A percentile compares a stretch with the other conserved stretches of the same genome.
These are phyloP conservation scores for Ochetophila trinervis DNA, from an alignment of 306 rosid species.

Conservation along the genomic window DNA sequence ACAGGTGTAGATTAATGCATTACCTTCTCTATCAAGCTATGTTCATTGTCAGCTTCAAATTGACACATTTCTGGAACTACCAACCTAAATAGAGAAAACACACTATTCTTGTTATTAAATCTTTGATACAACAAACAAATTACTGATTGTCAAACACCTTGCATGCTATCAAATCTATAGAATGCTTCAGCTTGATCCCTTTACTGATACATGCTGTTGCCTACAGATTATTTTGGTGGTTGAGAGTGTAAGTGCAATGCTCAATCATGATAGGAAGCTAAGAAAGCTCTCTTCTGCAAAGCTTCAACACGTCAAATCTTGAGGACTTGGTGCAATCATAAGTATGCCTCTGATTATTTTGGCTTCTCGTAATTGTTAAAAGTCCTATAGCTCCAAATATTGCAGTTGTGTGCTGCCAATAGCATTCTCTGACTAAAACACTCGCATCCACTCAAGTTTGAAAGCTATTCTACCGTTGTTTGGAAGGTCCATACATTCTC, in stretches of 20 bases:
- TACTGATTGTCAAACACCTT: not conserved
- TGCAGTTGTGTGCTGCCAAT: not conserved
- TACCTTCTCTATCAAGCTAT: too few species aligned
- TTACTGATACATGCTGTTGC: constrained; percentile 6
- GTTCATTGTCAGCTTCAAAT: too few species aligned
- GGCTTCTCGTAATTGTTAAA: constrained; percentile 5
- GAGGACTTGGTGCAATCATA: constrained; percentile 20
- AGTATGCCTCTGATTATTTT: constrained; percentile 5
- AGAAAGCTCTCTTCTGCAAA: constrained; percentile 46
- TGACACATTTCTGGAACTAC: too few species aligned
- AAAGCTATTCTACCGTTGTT: constrained; percentile 6
- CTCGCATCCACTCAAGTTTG: constrained; percentile 15
- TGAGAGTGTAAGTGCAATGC: constrained; percentile 81
- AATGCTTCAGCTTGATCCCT: not conserved
- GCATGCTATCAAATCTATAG: not conserved
- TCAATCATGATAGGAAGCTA: constrained; percentile 80
- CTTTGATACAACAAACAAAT: not conserved
- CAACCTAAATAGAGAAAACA: too few species aligned
- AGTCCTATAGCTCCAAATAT: constrained; percentile 9
- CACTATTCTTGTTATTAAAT: not conserved
- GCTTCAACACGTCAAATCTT: constrained; percentile 47
- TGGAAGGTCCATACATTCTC: constrained; percentile 6
- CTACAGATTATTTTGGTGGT: constrained; percentile 73
- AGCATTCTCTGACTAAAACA: constrained; percentile 6
- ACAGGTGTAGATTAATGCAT: too few species aligned